Percentiles rank a stretch among this genome's conserved stretches.
Conservation (phyloP, 148 eudicot species). For the Mesembryanthemum crystallinum region DNA sequence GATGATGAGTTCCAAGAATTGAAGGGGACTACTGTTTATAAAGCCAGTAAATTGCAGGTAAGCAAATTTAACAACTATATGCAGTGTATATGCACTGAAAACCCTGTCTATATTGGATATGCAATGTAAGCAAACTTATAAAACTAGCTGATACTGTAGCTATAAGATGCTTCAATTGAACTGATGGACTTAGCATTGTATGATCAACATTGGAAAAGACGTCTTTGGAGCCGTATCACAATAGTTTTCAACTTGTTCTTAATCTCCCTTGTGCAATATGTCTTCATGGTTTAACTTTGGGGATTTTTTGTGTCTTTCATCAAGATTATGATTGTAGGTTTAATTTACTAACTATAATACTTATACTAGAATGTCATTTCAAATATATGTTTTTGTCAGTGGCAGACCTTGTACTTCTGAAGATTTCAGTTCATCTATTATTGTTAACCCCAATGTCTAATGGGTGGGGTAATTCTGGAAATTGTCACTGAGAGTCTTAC, state of each 20-base stretch:
- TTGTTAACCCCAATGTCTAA: background rate
- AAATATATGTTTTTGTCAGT: too few relatives aligned
- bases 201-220: background rate
- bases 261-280: background rate
- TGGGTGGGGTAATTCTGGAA: background rate
- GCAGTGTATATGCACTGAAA: background rate
- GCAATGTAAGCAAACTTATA: background rate
- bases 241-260: background rate
- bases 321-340: too few relatives aligned
- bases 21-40: slow-evolving; percentile 72
- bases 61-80: slow-evolving; percentile 7
- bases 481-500: background rate
- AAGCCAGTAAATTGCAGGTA: slow-evolving; percentile 79
- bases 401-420: too few relatives aligned
- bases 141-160: background rate
- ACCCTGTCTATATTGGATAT: background rate
- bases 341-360: too few relatives aligned
- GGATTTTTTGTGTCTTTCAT: too few relatives aligned
- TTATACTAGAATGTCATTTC: too few relatives aligned
- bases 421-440: too few relatives aligned
- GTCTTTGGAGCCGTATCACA: background rate
- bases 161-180: background rate
- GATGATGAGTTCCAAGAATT: slow-evolving; percentile 79
- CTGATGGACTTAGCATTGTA: background rate
- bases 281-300: too few relatives aligned